Base-by-base conservation (phyloP, 371 early-diverging fungal genomes). In the Mortierella sp. region DNA sequence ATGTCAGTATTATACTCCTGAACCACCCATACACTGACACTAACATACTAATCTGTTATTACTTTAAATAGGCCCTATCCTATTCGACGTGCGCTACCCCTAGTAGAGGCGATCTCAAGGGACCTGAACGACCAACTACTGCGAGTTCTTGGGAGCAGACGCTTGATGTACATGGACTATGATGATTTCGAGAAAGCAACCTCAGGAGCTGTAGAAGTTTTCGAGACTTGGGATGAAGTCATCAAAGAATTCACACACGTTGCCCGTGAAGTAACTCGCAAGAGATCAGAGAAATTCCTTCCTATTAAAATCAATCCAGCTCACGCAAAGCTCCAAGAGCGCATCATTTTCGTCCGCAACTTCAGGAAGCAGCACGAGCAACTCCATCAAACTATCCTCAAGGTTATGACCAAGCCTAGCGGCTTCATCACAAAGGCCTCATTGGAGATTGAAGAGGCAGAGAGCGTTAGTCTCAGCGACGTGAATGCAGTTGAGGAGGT, bases 351-450 rank as follows among this genome's bases (percentile, higher is more conserved):
- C 85, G 92, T 99, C 16, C 89, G 94, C 43, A 89, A 90, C 70
- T 99, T 99, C 86, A 90, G 99, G 77, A 92, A 93, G 83, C 96
- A 96, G 84, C 99, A 99, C 77, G 97, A 97, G 78, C 97, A 98
- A 85, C 92, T 99, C 35, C 93, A 96, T 77, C 92, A 93, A 78
- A 98, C 98, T 10, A 97, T 99, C 65, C 89, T 94, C 35, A 93
- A 93, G 84, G 98, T 99, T 37, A 97, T 97, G 94, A 87, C 91
- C 24, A 88, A 90, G 59, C 91, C 93, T 63, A 88, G 87, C 59
- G 90, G 88, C 28, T 86, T 88, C 51, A 86, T 84, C 1, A 86
- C 87, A n/a, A 87, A 88, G 18, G 83, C 86, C n/a, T 86, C 87
- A 45, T 83, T 83, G 40, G 85, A 88, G 47, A 72, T 87, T 51